phyloP scores from a whole-genome alignment of 2,329 filamentous ascomycete genomes.

The Fusarium sp. region DNA sequence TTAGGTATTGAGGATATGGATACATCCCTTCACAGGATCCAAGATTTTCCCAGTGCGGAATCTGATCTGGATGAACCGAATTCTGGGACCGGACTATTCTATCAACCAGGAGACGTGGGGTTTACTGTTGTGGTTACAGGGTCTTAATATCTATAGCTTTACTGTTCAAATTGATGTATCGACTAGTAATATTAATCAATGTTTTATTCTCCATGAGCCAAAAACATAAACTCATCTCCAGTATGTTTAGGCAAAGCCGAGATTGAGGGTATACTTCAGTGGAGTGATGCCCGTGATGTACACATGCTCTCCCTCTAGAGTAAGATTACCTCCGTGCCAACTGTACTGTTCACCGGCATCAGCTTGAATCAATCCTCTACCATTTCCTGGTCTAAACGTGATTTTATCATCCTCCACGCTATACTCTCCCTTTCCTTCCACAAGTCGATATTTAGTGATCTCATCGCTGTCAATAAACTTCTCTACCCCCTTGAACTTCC shows the following conservation, averaged over 20 bases:
- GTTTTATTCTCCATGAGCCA: no score
- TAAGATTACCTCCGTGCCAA: conserved; percentile 22
- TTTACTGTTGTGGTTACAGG: no score
- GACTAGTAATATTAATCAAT: no score
- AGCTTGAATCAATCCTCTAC: neutral
- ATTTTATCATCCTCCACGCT: neutral
- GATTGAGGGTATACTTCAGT: conserved; percentile 25
- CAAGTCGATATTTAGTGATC: conserved; percentile 8
- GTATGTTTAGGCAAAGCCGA: conserved; percentile 8
- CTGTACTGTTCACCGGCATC: conserved; percentile 30
- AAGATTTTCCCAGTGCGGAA: no score
- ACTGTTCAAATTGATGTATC: no score
- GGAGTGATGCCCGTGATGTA: conserved; percentile 24
- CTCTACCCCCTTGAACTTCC: conserved; percentile 23
- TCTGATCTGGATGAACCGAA: no score
- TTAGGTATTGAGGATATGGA: no score
- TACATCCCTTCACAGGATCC: no score
- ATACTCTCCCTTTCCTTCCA: conserved; percentile 18
- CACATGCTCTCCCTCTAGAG: conserved; percentile 10
- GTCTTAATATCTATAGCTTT: no score
- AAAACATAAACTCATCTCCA: no score
- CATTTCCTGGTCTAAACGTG: conserved; percentile 16
- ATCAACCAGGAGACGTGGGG: no score
- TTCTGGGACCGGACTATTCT: no score
- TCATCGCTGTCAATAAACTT: conserved; percentile 22